phyloP scores from a whole-genome alignment of 2,329 filamentous ascomycete species.

The Trichoderma brevicompactum region DNA sequence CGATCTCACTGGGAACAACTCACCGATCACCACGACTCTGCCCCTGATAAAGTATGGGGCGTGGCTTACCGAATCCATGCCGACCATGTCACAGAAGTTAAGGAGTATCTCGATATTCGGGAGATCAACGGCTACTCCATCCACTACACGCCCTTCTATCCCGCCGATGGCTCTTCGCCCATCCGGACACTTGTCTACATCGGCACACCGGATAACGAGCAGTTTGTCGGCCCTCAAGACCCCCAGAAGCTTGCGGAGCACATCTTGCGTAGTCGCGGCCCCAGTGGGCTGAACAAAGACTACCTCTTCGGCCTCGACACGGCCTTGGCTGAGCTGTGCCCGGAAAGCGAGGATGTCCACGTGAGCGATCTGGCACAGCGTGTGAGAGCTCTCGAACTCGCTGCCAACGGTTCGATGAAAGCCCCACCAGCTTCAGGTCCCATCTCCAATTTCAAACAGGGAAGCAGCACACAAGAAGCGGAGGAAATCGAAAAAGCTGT shows the following conservation, averaged over 20 bases:
- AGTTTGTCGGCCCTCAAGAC: conserved; percentile 86
- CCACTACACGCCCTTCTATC: conserved; percentile 83
- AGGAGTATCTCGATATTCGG: conserved; percentile 88
- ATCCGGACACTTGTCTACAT: conserved; percentile 82
- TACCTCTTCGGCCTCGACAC: conserved; percentile 82
- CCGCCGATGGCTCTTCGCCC: conserved; percentile 44
- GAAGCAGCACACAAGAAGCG: conserved; percentile 38
- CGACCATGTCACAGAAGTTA: conserved; percentile 76
- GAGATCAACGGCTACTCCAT: conserved; percentile 98
- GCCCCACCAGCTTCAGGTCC: conserved; percentile 29
- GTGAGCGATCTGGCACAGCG: conserved; percentile 78
- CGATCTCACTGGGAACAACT: conserved; percentile 80
- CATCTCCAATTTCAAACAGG: conserved; percentile 34
- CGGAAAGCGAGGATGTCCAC: conserved; percentile 81
- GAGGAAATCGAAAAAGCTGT: conserved; percentile 39
- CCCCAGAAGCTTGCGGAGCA: conserved; percentile 77
- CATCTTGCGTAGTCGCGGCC: conserved; percentile 76
- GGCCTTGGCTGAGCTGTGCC: conserved; percentile 72
- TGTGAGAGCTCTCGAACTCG: conserved; percentile 62
- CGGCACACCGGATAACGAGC: conserved; percentile 87
- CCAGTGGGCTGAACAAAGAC: conserved; percentile 87
- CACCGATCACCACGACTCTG: conserved; percentile 66
- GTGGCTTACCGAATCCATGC: conserved; percentile 84
- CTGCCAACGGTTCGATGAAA: conserved; percentile 28
- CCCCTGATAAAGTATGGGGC: conserved; percentile 78